Base-by-base conservation (phyloP, 2,329 filamentous ascomycete genomes). In the Aspergillus cejpii region DNA sequence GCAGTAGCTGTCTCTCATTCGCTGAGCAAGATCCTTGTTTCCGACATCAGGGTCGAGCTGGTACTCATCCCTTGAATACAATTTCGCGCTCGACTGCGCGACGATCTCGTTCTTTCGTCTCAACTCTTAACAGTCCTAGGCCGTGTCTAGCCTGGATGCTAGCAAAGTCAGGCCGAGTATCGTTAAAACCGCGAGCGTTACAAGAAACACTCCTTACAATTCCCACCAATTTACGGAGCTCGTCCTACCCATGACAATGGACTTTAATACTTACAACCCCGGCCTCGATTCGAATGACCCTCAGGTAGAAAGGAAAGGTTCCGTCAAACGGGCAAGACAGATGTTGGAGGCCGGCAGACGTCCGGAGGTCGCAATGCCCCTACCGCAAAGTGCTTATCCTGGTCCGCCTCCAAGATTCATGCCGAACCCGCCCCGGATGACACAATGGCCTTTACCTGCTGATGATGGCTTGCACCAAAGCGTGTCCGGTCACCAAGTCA, bases 371-470 rank as follows among this genome's bases (percentile, higher is more conserved):
- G 38, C 29, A 48, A 41, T 24, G 39, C 43, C 14, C 44, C 38
- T 31, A 44, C 45, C 38, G 48, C 57, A 26, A 48, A 41, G 33
- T 17, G 37, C 21, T 48, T 26, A 33, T 17, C 41, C 44, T n/a
- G 42, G 29, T 41, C 49, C 41, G 29, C 53, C 51, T 33, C 48
- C 47, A 27, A 34, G 17, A 11, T 44, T 51, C 11, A 49, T 52
- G 29, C 41, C 46, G 8, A 42, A 59, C 27, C 41, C 50, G n/a
- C 61, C 68, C 7, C 67, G 67, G 40, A 61, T 63, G 47, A 65
- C 67, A 28, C 68, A 72, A 58, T 75, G 73, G 73, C 71, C 73
- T 39, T 60, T 74, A 7, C 60, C 67, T n/a, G 63, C 67, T 50
- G 60, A 63, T 38, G 45, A 58, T 26, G 49, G 56, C 27, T 39